Percentiles rank a stretch among this genome's conserved stretches.
Evolutionary conservation across 352 stramenopile genomes (phyloP).

Genomic region (Pythium sukuiense): DNA sequence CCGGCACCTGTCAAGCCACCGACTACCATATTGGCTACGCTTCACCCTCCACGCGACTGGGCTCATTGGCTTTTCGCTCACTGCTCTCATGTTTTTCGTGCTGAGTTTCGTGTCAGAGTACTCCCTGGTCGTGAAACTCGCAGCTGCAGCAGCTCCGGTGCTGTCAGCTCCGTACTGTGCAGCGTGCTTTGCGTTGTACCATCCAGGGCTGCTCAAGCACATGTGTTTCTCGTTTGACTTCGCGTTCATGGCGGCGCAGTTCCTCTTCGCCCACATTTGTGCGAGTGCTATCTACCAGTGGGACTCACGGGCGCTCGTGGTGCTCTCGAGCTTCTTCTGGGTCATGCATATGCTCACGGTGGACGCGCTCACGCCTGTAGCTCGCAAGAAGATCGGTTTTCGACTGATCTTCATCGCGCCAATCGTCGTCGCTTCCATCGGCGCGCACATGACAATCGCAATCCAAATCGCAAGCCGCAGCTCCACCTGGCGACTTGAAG

Average conservation of each 20-base stretch:
- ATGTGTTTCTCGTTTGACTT: conserved; percentile 25
- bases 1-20: conserved; percentile 2
- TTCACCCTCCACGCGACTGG: conserved; percentile 1
- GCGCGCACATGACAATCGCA: conserved; percentile 11
- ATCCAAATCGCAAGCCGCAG: conserved; percentile 1
- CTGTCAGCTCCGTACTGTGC: conserved; percentile 10
- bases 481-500: conserved; percentile 7
- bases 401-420: conserved; percentile 9
- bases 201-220: conserved; percentile 13
- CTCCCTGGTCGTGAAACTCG: neutral
- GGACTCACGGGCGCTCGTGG: conserved; percentile 11
- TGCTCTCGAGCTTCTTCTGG: conserved; percentile 17
- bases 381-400: conserved; percentile 18
- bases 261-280: conserved; percentile 18
- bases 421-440: conserved; percentile 5
- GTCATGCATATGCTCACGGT: conserved; percentile 20
- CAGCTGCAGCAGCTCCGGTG: conserved; percentile 1
- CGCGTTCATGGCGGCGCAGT: conserved; percentile 18
- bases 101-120: conserved; percentile 15
- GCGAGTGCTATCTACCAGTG: conserved; percentile 17
- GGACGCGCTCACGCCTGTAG: conserved; percentile 18
- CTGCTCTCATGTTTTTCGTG: conserved; percentile 12
- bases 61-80: conserved; percentile 6
- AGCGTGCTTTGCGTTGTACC: conserved; percentile 16
- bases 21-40: neutral